These are phyloP conservation scores for Cladosporium velox DNA, from an alignment of 2,329 filamentous ascomycete genomes.

Conservation along the genomic window DNA sequence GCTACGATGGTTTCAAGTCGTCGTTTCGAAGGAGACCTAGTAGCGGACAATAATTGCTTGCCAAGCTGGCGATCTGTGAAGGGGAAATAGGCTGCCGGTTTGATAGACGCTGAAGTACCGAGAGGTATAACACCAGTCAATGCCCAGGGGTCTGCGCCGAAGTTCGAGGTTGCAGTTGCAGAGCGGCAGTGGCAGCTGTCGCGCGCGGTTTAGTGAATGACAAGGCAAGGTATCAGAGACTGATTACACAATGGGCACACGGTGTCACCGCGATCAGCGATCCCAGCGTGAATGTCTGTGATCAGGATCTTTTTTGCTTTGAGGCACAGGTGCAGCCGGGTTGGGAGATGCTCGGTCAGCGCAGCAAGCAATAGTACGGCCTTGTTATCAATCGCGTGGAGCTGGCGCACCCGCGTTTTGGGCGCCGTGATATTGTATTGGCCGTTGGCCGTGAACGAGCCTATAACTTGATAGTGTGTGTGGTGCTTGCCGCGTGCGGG, in stretches of 20 bases:
- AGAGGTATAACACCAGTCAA: neutral
- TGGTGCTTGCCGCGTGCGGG: neutral
- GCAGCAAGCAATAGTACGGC: neutral
- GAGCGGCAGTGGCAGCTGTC: neutral
- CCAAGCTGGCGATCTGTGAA: slow-evolving; percentile 1
- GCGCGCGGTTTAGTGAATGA: neutral
- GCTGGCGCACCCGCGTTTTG: slow-evolving; percentile 4
- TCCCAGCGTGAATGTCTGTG: neutral
- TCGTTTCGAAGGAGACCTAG: neutral
- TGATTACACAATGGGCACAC: neutral
- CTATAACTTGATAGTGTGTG: neutral
- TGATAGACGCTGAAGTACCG: neutral
- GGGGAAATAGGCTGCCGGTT: neutral
- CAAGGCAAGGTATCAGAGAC: neutral
- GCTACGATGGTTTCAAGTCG: neutral
- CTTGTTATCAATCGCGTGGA: slow-evolving; percentile 2
- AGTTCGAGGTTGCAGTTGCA: neutral
- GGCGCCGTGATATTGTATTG: slow-evolving; percentile 3
- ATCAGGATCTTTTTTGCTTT: neutral
- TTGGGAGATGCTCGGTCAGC: neutral
- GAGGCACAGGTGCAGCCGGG: neutral
- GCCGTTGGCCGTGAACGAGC: neutral
- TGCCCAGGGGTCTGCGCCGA: neutral
- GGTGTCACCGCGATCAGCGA: neutral
- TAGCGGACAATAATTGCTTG: neutral